Evolutionary conservation across 1,284 basidiomycete species (phyloP).

Genomic region (Cerioporus squamosus): DNA sequence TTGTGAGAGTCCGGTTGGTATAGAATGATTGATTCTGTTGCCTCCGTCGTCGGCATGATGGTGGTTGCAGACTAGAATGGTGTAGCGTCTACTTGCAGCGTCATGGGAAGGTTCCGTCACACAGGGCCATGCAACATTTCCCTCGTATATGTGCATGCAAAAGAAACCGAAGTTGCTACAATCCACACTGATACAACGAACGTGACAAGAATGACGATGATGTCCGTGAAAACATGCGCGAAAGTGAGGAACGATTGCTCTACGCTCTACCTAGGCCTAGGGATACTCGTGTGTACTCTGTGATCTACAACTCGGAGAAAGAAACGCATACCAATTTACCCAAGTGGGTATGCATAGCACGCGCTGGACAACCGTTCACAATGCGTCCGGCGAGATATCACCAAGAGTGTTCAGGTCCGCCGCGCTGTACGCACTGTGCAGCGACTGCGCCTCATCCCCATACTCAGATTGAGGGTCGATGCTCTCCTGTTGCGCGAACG

Average conservation of each 20-base stretch:
- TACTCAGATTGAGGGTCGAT: slow-evolving; percentile 73
- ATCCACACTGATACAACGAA: too few relatives aligned
- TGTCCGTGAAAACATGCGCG: neutral
- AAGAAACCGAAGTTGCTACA: neutral
- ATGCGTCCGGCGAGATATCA: slow-evolving; percentile 78
- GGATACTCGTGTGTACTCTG: too few relatives aligned
- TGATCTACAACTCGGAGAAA: too few relatives aligned
- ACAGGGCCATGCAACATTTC: too few relatives aligned
- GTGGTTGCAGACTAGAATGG: neutral
- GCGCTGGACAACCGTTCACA: slow-evolving; percentile 12
- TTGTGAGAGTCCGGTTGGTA: slow-evolving; percentile 12
- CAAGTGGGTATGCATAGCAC: too few relatives aligned
- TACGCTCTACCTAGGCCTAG: neutral
- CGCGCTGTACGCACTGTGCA: slow-evolving; percentile 63
- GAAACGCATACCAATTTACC: too few relatives aligned
- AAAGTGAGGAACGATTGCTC: neutral
- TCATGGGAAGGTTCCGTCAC: too few relatives aligned
- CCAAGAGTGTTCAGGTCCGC: slow-evolving; percentile 68
- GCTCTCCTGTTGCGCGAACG: slow-evolving; percentile 54
- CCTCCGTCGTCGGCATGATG: neutral
- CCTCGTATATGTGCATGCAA: neutral
- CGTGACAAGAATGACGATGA: neutral
- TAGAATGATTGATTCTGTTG: slow-evolving; percentile 5
- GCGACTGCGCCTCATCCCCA: slow-evolving; percentile 67
- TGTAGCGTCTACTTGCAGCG: neutral